Evolutionary conservation across 1,139 yeast species (phyloP), one percentile per base, ranked within the genome.

Genomic region (Candida sanyaensis): DNA sequence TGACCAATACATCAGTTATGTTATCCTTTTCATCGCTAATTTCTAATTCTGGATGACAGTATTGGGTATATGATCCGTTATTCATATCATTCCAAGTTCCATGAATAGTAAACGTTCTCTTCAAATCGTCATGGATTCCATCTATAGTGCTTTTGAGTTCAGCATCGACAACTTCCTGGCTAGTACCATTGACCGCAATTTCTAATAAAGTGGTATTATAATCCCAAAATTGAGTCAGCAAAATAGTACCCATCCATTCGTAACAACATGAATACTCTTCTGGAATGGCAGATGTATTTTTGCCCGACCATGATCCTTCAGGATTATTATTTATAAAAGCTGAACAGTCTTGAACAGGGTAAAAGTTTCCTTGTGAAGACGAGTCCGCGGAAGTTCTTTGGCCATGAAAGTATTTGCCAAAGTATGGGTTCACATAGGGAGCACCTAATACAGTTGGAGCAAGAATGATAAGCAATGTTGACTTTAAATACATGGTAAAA

Each of bases 211-310:
- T 57, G 1, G 64, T 55, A 49, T 68, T 60, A 57, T 61, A 70
- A 55, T 73, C 75, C 77, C 77, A 72, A 57, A 72, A 73, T 55
- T 71, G 77, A 10, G 78, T 61, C 48, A 59, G 68, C 64, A 73
- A 59, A 50, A 73, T 60, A 30, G 70, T 57, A 5, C 78, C 78
- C 41, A 58, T 59, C 46, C 59, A 50, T 51, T 71, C 74, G 50
- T 64, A 69, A 50, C 75, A 71, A 50, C 75, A 70, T 2, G 58
- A 55, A 50, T 63, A 58, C n/a, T 30, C 42, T n/a, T 53, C 48
- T 4, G 69, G 64, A 26, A 59, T 50, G 7, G 51, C 56, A 26
- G 67, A 61, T 13, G 62, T 57, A 51, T 65, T 64, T 45, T 61
- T 63, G 52, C 71, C 66, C 23, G 70, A 62, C 55, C 58, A 67